A percentile compares a stretch with the other conserved stretches of the same genome.
Evolutionary conservation across 148 eudicot genomes (phyloP).

Genomic region (Fagopyrum tataricum): DNA sequence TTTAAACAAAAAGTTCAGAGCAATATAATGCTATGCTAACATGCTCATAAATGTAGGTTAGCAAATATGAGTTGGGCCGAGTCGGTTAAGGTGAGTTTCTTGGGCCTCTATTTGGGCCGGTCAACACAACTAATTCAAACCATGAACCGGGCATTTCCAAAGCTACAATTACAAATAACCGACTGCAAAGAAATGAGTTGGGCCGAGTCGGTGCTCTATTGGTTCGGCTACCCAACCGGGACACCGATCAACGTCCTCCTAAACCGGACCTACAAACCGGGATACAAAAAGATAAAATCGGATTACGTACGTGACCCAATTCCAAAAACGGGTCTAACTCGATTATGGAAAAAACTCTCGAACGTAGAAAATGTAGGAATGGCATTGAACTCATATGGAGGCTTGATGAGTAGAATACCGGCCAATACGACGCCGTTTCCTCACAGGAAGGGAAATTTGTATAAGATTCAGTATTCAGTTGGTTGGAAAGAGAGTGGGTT

Average conservation of each 20-base stretch:
- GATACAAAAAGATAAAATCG: slow-evolving; percentile 34
- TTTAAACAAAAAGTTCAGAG: too few species aligned
- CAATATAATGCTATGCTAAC: too few species aligned
- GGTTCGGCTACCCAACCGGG: slow-evolving; percentile 23
- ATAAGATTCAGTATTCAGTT: slow-evolving; percentile 37
- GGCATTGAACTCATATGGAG: slow-evolving; percentile 40
- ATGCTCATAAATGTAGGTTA: too few species aligned
- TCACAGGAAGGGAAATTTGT: slow-evolving; percentile 36
- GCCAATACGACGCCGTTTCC: slow-evolving; percentile 32
- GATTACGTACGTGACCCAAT: slow-evolving; percentile 39
- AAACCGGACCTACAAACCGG: slow-evolving; percentile 13
- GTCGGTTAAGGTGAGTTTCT: slow-evolving; percentile 26
- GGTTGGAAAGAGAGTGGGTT: slow-evolving; percentile 27
- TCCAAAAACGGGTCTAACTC: slow-evolving; percentile 25
- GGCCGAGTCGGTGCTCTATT: slow-evolving; percentile 26
- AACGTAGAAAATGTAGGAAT: slow-evolving; percentile 16
- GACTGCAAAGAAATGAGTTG: slow-evolving; percentile 47
- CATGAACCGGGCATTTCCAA: slow-evolving; percentile 26
- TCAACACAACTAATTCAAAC: slow-evolving; percentile 17
- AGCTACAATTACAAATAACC: slow-evolving; percentile 21
- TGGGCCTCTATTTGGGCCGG: slow-evolving; percentile 25
- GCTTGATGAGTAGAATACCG: slow-evolving; percentile 33
- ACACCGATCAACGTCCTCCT: slow-evolving; percentile 19
- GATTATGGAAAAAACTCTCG: slow-evolving; percentile 27
- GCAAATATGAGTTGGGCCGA: too few species aligned